phyloP scores from a whole-genome alignment of 2,329 filamentous ascomycete species.

The Venturia pyrina region DNA sequence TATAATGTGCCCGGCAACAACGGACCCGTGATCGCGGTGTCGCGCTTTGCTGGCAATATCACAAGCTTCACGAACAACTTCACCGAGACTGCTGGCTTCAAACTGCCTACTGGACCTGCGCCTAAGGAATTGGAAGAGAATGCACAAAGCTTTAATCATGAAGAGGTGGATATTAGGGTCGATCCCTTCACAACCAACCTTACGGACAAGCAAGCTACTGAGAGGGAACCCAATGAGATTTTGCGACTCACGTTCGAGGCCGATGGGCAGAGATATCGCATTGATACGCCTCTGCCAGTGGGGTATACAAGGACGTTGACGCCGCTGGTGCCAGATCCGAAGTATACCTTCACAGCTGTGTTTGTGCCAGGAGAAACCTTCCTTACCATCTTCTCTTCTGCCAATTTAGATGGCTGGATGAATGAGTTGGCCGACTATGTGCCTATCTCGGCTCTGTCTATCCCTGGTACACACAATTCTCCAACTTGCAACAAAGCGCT shows the following conservation, averaged over 20 bases:
- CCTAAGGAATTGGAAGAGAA: constrained; percentile 40
- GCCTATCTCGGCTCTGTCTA: constrained; percentile 70
- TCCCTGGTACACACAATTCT: constrained; percentile 93
- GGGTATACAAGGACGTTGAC: constrained; percentile 27
- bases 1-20: constrained; percentile 47
- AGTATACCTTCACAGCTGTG: constrained; percentile 31
- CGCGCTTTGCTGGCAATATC: constrained; percentile 16
- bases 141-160: constrained; percentile 49
- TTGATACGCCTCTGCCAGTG: constrained; percentile 56
- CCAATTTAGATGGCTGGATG: constrained; percentile 73
- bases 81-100: constrained; percentile 19
- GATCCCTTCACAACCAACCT: constrained; percentile 56
- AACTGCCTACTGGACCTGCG: constrained; percentile 24
- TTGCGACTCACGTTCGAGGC: constrained; percentile 66
- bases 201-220: constrained; percentile 52
- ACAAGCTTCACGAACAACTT: constrained; percentile 38
- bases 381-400: constrained; percentile 58
- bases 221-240: constrained; percentile 50
- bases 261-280: constrained; percentile 55
- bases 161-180: constrained; percentile 54
- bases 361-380: constrained; percentile 30
- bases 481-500: constrained; percentile 76
- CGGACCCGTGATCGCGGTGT: constrained; percentile 21
- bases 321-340: constrained; percentile 29
- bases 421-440: constrained; percentile 57